Conservation (phyloP, 768 basidiomycete genomes). For the Suillus discolor region DNA sequence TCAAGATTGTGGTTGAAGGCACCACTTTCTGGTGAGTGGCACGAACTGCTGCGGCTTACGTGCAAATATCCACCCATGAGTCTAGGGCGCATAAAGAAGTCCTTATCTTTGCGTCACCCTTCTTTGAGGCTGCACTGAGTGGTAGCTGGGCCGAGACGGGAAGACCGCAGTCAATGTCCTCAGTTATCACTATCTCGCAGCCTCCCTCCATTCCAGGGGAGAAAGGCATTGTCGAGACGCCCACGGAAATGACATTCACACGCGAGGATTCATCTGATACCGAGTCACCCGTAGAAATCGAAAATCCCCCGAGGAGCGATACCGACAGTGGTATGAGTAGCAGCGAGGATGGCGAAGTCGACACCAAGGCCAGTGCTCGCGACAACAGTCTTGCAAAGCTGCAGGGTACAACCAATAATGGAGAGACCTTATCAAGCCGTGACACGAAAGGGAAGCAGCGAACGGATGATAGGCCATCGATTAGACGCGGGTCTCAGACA, state of each 20-base stretch:
- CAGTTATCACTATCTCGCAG: conserved; percentile 83
- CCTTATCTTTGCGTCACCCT: conserved; percentile 90
- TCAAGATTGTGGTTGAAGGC: conserved; percentile 87
- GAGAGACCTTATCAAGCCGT: conserved; percentile 18
- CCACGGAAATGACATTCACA: conserved; percentile 63
- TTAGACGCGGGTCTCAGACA: conserved; percentile 26
- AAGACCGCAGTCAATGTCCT: conserved; percentile 76
- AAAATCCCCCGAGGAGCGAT: conserved; percentile 37
- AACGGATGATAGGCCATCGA: conserved; percentile 6
- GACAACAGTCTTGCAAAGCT: conserved; percentile 64
- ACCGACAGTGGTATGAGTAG: conserved; percentile 30
- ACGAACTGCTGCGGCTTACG: conserved; percentile 5
- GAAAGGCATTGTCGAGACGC: conserved; percentile 40
- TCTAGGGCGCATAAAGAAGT: conserved; percentile 90
- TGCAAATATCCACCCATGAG: conserved; percentile 10
- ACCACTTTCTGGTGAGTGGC: conserved; percentile 85
- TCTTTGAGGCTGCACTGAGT: conserved; percentile 89
- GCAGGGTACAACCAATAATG: conserved; percentile 36
- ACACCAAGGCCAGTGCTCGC: conserved; percentile 42
- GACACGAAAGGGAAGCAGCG: conserved; percentile 28
- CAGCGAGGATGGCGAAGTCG: conserved; percentile 35
- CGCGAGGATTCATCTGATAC: conserved; percentile 51
- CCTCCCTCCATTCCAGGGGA: conserved; percentile 61
- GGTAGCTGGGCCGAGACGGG: conserved; percentile 93
- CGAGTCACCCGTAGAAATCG: conserved; percentile 44